These are phyloP conservation scores for Lippia alba DNA, from an alignment of 305 asterid genomes.

Conservation along the genomic window DNA sequence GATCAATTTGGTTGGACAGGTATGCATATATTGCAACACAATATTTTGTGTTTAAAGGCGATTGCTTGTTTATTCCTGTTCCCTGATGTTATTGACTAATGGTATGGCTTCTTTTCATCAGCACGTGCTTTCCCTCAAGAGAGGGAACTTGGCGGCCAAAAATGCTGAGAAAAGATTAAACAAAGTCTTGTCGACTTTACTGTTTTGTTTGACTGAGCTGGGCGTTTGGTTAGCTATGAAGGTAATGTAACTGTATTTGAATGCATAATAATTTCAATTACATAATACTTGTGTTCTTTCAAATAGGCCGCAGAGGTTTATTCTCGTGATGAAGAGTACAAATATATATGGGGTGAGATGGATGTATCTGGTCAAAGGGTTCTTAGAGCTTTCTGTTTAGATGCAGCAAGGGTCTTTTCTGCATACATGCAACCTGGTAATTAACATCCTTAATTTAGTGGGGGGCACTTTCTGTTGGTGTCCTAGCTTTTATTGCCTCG, in stretches of 20 bases:
- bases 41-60: neutral
- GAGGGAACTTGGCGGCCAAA: conserved; percentile 36
- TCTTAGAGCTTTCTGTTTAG: conserved; percentile 55
- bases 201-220: conserved; percentile 69
- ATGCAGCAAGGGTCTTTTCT: conserved; percentile 55
- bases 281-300: conserved; percentile 16
- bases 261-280: neutral
- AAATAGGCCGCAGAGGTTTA: conserved; percentile 71
- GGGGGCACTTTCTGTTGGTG: neutral
- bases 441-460: conserved; percentile 14
- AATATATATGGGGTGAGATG: conserved; percentile 51
- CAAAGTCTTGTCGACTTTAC: conserved; percentile 43
- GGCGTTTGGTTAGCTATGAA: conserved; percentile 75
- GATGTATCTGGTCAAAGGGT: conserved; percentile 51
- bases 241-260: conserved; percentile 47
- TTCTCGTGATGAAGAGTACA: conserved; percentile 42
- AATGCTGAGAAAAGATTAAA: conserved; percentile 51
- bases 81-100: conserved; percentile 31
- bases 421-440: conserved; percentile 59
- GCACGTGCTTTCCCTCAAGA: conserved; percentile 45
- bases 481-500: conserved; percentile 13
- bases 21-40: conserved; percentile 31
- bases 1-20: conserved; percentile 48
- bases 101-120: conserved; percentile 37
- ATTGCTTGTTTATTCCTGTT: conserved; percentile 20